phyloP scores from a whole-genome alignment of 148 eudicot species.

The Bassia scoparia region DNA sequence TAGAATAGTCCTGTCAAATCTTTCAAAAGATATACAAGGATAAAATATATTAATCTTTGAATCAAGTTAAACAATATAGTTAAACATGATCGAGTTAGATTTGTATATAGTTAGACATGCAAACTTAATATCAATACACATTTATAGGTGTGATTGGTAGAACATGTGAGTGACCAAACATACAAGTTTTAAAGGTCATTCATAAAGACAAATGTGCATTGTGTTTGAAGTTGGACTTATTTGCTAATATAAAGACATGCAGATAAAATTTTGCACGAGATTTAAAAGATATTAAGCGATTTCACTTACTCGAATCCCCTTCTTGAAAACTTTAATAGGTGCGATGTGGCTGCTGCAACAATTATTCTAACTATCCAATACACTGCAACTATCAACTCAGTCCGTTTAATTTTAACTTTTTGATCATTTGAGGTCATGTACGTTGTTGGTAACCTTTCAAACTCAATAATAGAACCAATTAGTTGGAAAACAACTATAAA shows the following conservation, averaged over 20 bases:
- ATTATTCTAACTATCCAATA: not conserved
- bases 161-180: too few species aligned
- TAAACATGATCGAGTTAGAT: too few species aligned
- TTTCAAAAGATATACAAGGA: not conserved
- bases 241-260: too few species aligned
- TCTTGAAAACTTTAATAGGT: not conserved
- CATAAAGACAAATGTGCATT: too few species aligned
- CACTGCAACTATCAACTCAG: not conserved
- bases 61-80: too few species aligned
- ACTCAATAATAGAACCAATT: not conserved
- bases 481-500: not conserved
- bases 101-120: too few species aligned
- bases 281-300: too few species aligned
- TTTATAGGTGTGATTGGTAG: too few species aligned
- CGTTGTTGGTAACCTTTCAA: not conserved
- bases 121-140: too few species aligned
- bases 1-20: not conserved
- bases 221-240: too few species aligned
- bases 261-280: too few species aligned
- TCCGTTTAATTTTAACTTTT: not conserved
- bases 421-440: not conserved
- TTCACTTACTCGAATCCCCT: not conserved
- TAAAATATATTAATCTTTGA: not conserved
- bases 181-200: too few species aligned
- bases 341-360: not conserved